phyloP scores from a whole-genome alignment of 1,284 basidiomycete species.

The Sporisorium iseilematis-ciliati region DNA sequence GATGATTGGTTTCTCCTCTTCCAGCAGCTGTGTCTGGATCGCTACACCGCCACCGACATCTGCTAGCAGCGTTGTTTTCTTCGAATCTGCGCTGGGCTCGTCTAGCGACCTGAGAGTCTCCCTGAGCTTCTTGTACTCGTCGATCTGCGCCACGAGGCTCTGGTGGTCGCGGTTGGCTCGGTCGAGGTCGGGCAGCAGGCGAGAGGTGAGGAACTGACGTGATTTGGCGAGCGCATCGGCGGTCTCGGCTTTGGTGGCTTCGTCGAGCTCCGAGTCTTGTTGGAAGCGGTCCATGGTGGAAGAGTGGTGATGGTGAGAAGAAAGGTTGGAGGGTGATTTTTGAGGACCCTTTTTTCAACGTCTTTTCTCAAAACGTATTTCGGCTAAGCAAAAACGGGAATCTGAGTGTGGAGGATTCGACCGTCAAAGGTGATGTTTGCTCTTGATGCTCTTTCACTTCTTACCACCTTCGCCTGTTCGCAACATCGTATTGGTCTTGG shows the following conservation, averaged over 20 bases:
- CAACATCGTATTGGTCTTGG: neutral
- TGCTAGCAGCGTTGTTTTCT: constrained; percentile 16
- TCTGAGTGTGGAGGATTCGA: constrained; percentile 5
- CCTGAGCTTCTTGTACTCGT: constrained; percentile 41
- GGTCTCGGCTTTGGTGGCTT: constrained; percentile 43
- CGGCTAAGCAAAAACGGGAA: constrained; percentile 17
- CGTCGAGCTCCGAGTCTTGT: constrained; percentile 36
- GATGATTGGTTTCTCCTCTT: constrained; percentile 43
- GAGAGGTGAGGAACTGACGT: constrained; percentile 40
- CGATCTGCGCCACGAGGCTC: constrained; percentile 35
- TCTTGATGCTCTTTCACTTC: neutral
- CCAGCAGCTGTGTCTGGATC: constrained; percentile 25
- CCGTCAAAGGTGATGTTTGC: neutral
- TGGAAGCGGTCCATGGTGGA: constrained; percentile 36
- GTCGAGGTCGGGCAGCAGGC: constrained; percentile 49
- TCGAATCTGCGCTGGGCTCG: neutral
- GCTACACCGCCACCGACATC: constrained; percentile 39
- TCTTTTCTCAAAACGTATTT: neutral
- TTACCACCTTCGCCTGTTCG: neutral
- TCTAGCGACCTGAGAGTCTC: constrained; percentile 35
- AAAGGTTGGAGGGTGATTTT: constrained; percentile 1
- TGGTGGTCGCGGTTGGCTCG: constrained; percentile 35
- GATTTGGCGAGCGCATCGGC: constrained; percentile 43
- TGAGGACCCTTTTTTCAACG: constrained; percentile 6
- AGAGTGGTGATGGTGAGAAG: constrained; percentile 1